Conservation (phyloP, 768 basidiomycete species). For the Suillus brevipes region DNA sequence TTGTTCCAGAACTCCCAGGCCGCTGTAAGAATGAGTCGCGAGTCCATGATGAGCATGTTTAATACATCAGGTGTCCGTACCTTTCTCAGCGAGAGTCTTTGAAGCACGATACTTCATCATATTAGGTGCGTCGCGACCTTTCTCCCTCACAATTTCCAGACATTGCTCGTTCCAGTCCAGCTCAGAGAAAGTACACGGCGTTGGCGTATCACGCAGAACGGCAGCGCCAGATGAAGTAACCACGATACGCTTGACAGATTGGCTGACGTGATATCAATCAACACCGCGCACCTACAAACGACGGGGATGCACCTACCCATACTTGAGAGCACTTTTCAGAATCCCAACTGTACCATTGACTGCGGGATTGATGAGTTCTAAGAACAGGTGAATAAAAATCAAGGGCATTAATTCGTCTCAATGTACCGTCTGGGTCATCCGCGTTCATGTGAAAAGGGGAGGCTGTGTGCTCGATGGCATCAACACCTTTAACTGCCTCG, state of each 20-base stretch:
- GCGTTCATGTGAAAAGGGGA: conserved; percentile 56
- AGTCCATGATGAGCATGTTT: neutral
- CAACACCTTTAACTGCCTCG: conserved; percentile 73
- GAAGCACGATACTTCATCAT: conserved; percentile 54
- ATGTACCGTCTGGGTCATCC: conserved; percentile 43
- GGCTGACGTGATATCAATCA: conserved; percentile 22
- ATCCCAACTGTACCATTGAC: conserved; percentile 68
- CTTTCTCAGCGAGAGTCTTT: conserved; percentile 66
- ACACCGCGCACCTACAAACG: too few species aligned
- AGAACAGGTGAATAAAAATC: neutral
- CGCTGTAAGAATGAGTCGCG: conserved; percentile 25
- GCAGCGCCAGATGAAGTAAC: conserved; percentile 65
- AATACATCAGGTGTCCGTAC: conserved; percentile 25
- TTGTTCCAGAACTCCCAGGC: conserved; percentile 50
- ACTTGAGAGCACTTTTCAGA: conserved; percentile 56
- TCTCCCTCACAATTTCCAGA: conserved; percentile 40
- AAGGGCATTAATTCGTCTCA: neutral
- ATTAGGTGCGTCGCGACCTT: conserved; percentile 44
- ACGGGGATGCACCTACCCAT: conserved; percentile 39
- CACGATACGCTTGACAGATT: conserved; percentile 63
- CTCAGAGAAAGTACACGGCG: conserved; percentile 41
- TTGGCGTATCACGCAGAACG: conserved; percentile 33
- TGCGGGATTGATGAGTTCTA: conserved; percentile 70
- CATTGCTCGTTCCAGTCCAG: conserved; percentile 59
- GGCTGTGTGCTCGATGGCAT: conserved; percentile 69